phyloP scores from a whole-genome alignment of 2,329 filamentous ascomycete genomes.

The Epichloe scottii region DNA sequence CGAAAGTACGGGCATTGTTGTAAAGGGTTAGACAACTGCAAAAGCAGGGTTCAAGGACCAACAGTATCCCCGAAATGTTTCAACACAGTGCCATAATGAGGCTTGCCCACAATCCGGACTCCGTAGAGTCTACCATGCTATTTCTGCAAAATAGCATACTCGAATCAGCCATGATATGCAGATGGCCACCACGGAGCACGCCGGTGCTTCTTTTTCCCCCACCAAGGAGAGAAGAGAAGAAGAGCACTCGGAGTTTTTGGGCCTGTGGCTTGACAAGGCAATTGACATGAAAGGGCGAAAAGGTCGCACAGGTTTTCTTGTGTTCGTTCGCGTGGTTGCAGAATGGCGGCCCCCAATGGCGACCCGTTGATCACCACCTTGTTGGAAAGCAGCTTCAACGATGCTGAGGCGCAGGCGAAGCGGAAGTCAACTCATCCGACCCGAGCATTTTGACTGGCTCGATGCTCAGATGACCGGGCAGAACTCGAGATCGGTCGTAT shows the following conservation, averaged over 20 bases:
- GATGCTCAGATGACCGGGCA: background rate
- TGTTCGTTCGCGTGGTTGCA: background rate
- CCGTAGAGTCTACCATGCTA: background rate
- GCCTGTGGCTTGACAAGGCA: background rate
- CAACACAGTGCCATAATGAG: background rate
- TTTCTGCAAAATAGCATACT: background rate
- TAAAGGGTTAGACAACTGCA: background rate
- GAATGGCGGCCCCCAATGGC: background rate
- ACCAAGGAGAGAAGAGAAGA: background rate
- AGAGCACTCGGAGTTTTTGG: background rate
- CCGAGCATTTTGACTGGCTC: background rate
- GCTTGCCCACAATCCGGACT: background rate
- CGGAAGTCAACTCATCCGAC: background rate
- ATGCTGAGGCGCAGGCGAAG: background rate
- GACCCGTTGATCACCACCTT: background rate
- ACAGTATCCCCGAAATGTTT: background rate
- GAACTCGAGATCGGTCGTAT: background rate
- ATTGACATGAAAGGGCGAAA: background rate
- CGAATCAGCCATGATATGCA: background rate
- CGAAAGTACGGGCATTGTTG: background rate
- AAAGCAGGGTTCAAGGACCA: background rate
- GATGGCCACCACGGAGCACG: background rate
- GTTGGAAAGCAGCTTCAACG: background rate
- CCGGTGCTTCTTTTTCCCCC: background rate
- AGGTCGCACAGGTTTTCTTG: background rate